phyloP scores from a whole-genome alignment of 78 protist genomes.

The Protostelium mycophagum region DNA sequence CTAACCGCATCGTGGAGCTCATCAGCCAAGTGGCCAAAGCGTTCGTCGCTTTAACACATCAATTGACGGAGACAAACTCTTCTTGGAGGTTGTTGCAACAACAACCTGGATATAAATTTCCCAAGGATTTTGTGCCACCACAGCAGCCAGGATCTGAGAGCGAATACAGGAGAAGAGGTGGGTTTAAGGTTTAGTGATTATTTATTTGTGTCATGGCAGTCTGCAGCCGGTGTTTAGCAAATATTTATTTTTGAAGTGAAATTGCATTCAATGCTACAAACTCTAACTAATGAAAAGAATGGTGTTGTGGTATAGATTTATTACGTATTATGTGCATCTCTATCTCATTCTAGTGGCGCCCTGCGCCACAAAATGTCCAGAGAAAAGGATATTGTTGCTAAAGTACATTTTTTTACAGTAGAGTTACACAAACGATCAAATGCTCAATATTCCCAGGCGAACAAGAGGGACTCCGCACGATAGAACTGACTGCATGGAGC shows the following conservation, averaged over 20 bases:
- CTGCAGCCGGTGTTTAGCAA: too few relatives aligned
- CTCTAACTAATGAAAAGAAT: too few relatives aligned
- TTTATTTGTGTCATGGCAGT: too few relatives aligned
- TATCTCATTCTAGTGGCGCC: too few relatives aligned
- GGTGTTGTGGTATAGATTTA: too few relatives aligned
- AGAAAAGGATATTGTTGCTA: too few relatives aligned
- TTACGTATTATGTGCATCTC: too few relatives aligned
- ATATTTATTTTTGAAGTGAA: too few relatives aligned
- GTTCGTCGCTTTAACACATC: conserved; percentile 15
- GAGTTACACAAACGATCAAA: not conserved
- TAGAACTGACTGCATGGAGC: conserved; percentile 47
- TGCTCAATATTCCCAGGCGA: not conserved
- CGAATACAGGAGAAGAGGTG: conserved; percentile 1
- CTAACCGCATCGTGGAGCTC: conserved; percentile 25
- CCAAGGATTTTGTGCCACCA: conserved; percentile 69
- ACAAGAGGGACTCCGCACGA: conserved; percentile 28
- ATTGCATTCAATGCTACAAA: too few relatives aligned
- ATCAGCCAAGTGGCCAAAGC: conserved; percentile 6
- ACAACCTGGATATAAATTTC: conserved; percentile 58
- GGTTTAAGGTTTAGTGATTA: too few relatives aligned
- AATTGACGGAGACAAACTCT: conserved; percentile 54
- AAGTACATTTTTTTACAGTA: too few relatives aligned
- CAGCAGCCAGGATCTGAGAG: conserved; percentile 53
- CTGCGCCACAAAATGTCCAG: too few relatives aligned
- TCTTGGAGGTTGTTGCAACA: conserved; percentile 50